These are phyloP conservation scores for Postia placenta DNA, from an alignment of 768 basidiomycete species.

Conservation along the genomic window DNA sequence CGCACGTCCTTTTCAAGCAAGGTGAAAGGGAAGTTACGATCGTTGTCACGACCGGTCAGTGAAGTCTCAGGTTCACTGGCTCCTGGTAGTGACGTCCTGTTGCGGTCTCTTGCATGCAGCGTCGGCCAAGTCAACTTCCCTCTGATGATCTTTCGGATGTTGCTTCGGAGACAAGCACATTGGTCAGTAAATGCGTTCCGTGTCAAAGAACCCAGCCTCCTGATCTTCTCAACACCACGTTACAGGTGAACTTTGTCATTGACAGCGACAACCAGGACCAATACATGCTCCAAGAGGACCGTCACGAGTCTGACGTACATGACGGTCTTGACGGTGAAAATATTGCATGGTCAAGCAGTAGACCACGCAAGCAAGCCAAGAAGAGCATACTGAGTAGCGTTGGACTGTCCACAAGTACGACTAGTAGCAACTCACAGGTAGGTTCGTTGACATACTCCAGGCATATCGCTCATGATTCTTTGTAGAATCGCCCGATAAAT, in stretches of 20 bases:
- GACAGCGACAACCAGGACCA: slow-evolving; percentile 5
- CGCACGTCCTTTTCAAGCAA: slow-evolving; percentile 17
- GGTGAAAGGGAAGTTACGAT: slow-evolving; percentile 16
- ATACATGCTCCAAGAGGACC: neutral
- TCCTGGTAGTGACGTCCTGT: neutral
- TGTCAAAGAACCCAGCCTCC: neutral
- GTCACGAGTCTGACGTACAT: slow-evolving; percentile 4
- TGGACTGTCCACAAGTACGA: neutral
- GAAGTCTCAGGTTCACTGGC: slow-evolving; percentile 6
- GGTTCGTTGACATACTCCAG: neutral
- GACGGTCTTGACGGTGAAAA: slow-evolving; percentile 13
- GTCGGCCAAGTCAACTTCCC: slow-evolving; percentile 10
- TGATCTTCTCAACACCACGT: too few species aligned
- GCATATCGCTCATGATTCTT: neutral
- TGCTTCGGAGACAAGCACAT: slow-evolving; percentile 25
- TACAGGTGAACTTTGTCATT: slow-evolving; percentile 18
- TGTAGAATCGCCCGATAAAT: too few species aligned
- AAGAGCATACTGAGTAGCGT: neutral
- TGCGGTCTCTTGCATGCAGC: neutral
- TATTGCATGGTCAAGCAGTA: slow-evolving; percentile 10
- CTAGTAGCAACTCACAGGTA: neutral
- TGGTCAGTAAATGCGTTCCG: slow-evolving; percentile 13
- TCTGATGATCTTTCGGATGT: slow-evolving; percentile 12
- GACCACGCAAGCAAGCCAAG: neutral
- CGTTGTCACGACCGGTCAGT: slow-evolving; percentile 20